Evolutionary conservation across 768 basidiomycete species (phyloP), one percentile per base, ranked within the genome.

Genomic region (Phaffia tasmanica): DNA sequence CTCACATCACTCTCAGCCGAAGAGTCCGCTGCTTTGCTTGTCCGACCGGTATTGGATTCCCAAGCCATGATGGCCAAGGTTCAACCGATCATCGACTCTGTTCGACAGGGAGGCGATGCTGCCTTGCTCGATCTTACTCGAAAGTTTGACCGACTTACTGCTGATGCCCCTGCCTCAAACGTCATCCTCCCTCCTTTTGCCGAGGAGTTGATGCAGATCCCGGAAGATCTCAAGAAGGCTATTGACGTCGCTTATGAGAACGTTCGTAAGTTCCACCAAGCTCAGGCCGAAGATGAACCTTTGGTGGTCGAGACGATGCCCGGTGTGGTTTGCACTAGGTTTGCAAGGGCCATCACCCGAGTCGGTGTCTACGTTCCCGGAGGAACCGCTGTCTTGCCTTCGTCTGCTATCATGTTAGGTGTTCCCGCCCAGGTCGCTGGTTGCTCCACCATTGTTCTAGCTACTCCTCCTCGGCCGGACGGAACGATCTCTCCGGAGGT

Each of bases 301-400:
- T 81, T 99, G 54, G 80, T 83, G 7, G 90, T 99, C 8, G 91
- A 97, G 77, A 98, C 95, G 15, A 97, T 91, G 89, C 93, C 95
- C 8, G 95, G 95, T 14, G 93, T 99, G 54, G 85, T 89, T 1
- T 98, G 95, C 78, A 87, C 90, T 58, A 85, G 95, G 50, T 95
- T 98, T 76, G 87, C 90, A 1, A 84, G 92, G 55, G 86, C 95
- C n/a, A 92, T 99, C 72, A 85, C 87, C 57, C 86, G 93, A 54
- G 94, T 98, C 42, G 95, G 95, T 48, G 80, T 99, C 56, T 99
- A 99, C 77, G 87, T 99, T 2, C 95, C 95, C 1, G 95, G 95
- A 32, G 95, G 95, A 19, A 98, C 95, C 4, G 95, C 95, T 1
- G 82, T 98, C 56, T 81, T 99, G 21, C 95, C 95, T 16, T 93